These are phyloP conservation scores for Corylus americana DNA, from an alignment of 306 rosid species.

Conservation along the genomic window DNA sequence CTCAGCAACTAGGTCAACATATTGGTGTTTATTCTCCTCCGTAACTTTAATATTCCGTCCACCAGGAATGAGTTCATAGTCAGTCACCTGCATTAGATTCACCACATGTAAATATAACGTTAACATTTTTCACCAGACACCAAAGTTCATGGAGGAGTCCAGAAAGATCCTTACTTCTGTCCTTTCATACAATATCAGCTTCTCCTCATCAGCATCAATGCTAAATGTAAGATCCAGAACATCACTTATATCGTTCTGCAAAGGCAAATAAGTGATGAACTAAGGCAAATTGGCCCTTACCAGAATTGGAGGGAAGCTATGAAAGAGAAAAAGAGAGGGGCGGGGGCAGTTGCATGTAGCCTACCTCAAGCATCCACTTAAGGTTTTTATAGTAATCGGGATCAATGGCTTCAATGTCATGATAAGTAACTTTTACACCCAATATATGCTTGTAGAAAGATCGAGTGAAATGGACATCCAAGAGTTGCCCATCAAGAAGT, in stretches of 20 bases:
- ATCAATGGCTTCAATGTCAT: slow-evolving; percentile 97
- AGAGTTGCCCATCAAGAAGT: slow-evolving; percentile 86
- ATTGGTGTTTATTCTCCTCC: slow-evolving; percentile 90
- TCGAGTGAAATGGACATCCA: slow-evolving; percentile 97
- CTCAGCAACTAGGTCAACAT: slow-evolving; percentile 88
- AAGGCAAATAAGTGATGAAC: slow-evolving; percentile 10
- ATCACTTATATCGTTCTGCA: slow-evolving; percentile 87
- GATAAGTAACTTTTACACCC: slow-evolving; percentile 91
- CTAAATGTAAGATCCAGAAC: slow-evolving; percentile 90
- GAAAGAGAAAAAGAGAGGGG: not conserved
- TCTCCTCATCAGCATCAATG: slow-evolving; percentile 97
- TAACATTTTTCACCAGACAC: not conserved
- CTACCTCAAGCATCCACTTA: slow-evolving; percentile 98
- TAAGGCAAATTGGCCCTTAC: slow-evolving; percentile 9
- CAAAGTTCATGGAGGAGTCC: not conserved
- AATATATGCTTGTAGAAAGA: slow-evolving; percentile 95
- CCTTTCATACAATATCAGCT: slow-evolving; percentile 82
- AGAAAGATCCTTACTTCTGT: slow-evolving; percentile 60
- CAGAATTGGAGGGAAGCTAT: slow-evolving; percentile 1
- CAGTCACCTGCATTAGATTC: slow-evolving; percentile 72
- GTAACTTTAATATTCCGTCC: slow-evolving; percentile 95
- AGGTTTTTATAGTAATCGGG: slow-evolving; percentile 83
- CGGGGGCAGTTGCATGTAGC: slow-evolving; percentile 13
- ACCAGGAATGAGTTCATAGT: slow-evolving; percentile 88
- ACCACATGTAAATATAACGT: slow-evolving; percentile 24